Base-by-base conservation (phyloP, 331 rosid genomes). In the Prunus yedoensis region DNA sequence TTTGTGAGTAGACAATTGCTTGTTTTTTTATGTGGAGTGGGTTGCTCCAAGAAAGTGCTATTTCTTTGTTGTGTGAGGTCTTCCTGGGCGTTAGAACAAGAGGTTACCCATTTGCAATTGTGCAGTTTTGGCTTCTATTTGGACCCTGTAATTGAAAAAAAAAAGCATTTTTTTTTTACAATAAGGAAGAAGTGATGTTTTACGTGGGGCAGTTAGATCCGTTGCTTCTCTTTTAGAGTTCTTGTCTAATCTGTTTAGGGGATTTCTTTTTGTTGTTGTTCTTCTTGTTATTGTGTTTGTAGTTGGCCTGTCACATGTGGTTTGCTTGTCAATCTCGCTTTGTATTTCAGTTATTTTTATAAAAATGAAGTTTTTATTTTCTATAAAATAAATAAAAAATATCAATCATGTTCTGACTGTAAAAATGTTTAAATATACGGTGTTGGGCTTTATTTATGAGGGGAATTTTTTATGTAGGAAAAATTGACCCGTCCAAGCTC, bases 371-470 rank as follows among this genome's bases (percentile, higher is more conserved):
- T n/a, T 51, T 17, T 69, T 21, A 52, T 52, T 23, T 8, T 1
- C 56, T 27, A 8, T 28, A 13, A 58, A 12, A 23, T 20, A 8
- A 28, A 61, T 27, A 10, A 17, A 61, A 61, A 61, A 15, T 30
- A 8, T 5, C 12, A 62, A 16, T 16, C 8, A 3, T 20, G 20
- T 71, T 54, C 9, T 69, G 46, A 54, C 12, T 21, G 13, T 78
- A 17, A 17, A 71, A 71, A 12, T 14, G 10, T 30, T 3, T 60
- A 54, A 4, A 52, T 10, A 8, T 43, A 41, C 4, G 45, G 71
- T 43, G 68, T 69, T 21, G 8, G 23, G 32, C 66, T 69, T 58
- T 50, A 30, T 70, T 30, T 47, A n/a, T 30, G 58, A 68, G 67
- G 38, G 67, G 15, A 61, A 77, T 14, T 60, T 3, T 32, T 30